Conservation (phyloP, 2,329 filamentous ascomycete species). For the Pseudonectria buxi region DNA sequence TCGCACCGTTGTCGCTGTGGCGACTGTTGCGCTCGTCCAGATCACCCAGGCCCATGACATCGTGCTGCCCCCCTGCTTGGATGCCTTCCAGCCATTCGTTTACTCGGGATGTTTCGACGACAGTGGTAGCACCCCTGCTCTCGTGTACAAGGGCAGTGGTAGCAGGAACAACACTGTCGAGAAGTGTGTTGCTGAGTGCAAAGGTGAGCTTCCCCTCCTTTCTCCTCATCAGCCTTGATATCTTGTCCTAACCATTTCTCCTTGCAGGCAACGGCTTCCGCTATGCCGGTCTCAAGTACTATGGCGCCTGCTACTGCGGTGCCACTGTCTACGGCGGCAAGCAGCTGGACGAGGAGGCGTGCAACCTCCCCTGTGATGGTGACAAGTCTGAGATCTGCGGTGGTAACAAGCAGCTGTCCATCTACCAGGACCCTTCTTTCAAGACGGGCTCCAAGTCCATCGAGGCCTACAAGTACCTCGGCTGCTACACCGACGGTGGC, state of each 20-base stretch:
- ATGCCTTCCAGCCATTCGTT: slow-evolving; percentile 40
- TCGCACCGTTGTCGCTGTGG: slow-evolving; percentile 27
- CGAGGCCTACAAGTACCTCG: slow-evolving; percentile 50
- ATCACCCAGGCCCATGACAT: slow-evolving; percentile 35
- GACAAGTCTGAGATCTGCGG: slow-evolving; percentile 41
- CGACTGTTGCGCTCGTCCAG: slow-evolving; percentile 32
- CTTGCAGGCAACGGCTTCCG: slow-evolving; percentile 40
- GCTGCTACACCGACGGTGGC: slow-evolving; percentile 50
- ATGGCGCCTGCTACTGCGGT: slow-evolving; percentile 48
- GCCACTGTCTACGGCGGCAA: slow-evolving; percentile 43
- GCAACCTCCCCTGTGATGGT: slow-evolving; percentile 48
- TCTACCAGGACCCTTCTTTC: slow-evolving; percentile 45
- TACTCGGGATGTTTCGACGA: slow-evolving; percentile 44
- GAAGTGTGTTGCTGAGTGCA: slow-evolving; percentile 42
- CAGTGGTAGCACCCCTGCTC: slow-evolving; percentile 24
- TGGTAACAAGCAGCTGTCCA: slow-evolving; percentile 38
- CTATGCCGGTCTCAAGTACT: slow-evolving; percentile 45
- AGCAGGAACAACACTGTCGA: slow-evolving; percentile 39
- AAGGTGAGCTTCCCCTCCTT: slow-evolving; percentile 29
- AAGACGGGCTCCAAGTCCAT: slow-evolving; percentile 39
- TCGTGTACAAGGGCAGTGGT: slow-evolving; percentile 34
- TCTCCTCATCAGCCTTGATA: too few species aligned
- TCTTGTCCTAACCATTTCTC: background rate
- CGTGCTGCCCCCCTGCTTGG: slow-evolving; percentile 38
- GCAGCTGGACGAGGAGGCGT: slow-evolving; percentile 44